Evolutionary conservation across 306 rosid species (phyloP).

Genomic region (Fragaria ananassa): DNA sequence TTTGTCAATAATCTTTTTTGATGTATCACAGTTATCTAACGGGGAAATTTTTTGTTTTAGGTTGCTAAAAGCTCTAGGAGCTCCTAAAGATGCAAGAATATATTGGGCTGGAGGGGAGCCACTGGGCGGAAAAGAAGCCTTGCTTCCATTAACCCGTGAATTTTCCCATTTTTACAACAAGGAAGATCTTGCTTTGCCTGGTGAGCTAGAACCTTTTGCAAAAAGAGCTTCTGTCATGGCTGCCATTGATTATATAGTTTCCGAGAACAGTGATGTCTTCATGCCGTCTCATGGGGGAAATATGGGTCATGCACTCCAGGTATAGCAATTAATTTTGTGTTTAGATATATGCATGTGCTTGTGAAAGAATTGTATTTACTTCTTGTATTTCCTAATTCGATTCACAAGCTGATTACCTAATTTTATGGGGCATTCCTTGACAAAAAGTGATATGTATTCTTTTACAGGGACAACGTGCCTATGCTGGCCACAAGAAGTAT

Average conservation of each 20-base stretch:
- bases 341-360: background rate
- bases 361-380: background rate
- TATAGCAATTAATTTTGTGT: conserved; percentile 18
- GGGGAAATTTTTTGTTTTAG: conserved; percentile 34
- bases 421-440: conserved; percentile 5
- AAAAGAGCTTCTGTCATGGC: conserved; percentile 86
- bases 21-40: conserved; percentile 3
- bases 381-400: background rate
- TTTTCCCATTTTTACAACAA: conserved; percentile 69
- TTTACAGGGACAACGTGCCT: conserved; percentile 85
- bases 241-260: conserved; percentile 86
- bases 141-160: conserved; percentile 58
- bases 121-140: conserved; percentile 84
- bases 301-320: conserved; percentile 98
- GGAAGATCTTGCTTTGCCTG: conserved; percentile 76
- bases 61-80: conserved; percentile 88
- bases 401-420: background rate
- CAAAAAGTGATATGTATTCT: background rate
- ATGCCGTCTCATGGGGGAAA: conserved; percentile 99
- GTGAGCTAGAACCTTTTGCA: conserved; percentile 68
- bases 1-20: background rate
- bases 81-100: conserved; percentile 68
- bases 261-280: conserved; percentile 86
- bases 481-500: conserved; percentile 84
- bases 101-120: conserved; percentile 99